Base-by-base conservation (phyloP, 164 flowering plant genomes). In the Kalanchoe fedtschenkoi region DNA sequence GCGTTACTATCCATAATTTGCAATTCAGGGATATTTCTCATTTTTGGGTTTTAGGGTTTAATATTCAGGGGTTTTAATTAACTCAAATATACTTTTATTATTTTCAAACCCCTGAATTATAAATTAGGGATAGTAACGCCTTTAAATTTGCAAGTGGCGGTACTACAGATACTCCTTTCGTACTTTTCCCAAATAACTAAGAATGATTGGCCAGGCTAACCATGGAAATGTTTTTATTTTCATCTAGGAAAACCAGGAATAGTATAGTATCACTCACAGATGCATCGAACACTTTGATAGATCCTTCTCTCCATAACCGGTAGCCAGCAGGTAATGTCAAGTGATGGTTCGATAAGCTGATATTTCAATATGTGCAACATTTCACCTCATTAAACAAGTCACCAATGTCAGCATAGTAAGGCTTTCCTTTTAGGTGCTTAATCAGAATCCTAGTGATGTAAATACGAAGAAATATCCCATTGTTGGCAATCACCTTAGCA, bases 331-430 rank as follows among this genome's bases (percentile, higher is more conserved):
- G 83, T 90, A 96, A 62, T 26, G 26, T 30, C 30, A 26, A 0
- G 28, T 24, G 16, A 32, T 51, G 56, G 3, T 24, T 51, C 4
- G 14, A 14, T 54, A 16, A 15, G 1, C 30, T 13, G 32, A 63
- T 3, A 33, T 28, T 13, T n/a, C n/a, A n/a, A n/a, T n/a, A n/a
- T n/a, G n/a, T n/a, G n/a, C n/a, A n/a, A n/a, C n/a, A n/a, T n/a
- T n/a, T 29, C 44, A 91, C 98, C 98, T 92, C 98, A 71, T 89
- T 88, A 65, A 92, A 89, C 66, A 92, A 72, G 73, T 92, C 98
- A 26, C 89, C 64, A 59, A 89, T 81, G 69, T 92, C 96, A 8
- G 83, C 96, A 69, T 92, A 92, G 75, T 86, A 92, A 56, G 91
- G 80, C 74, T 85, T 89, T 57, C 60, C 69, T 66, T 81, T 80